Base-by-base conservation (phyloP, 768 basidiomycete species). In the Suillus placidus region DNA sequence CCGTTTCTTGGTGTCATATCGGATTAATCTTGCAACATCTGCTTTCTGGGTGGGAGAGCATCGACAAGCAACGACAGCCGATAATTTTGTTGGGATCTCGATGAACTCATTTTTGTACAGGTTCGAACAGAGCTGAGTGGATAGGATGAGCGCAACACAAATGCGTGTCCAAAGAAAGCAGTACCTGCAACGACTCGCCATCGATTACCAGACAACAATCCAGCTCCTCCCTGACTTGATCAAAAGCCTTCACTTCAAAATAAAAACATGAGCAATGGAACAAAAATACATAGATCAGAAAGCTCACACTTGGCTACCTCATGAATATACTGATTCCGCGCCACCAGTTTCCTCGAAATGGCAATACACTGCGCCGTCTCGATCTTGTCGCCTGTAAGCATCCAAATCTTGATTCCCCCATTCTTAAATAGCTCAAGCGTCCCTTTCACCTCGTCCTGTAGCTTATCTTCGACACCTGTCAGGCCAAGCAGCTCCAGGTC, bases 21-120 rank as follows among this genome's bases (percentile, higher is more conserved):
- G 90, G 67, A 99, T 99, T 42, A 99, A 81, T 5, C 94, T 87
- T 0, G 97, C 97, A 5, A 99, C 94, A 73, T 99, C 97, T 12
- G 97, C 97, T 77, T 99, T 99, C 79, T 99, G 97, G 0, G 97
- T 99, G 0, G 97, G 97, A 3, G 97, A 98, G 77, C 97, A 99
- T 20, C 97, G 92, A 72, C 97, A 99, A 0, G 96, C 97, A 8
- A 98, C 96, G 3, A 99, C 97, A 1, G 95, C 93, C 0, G 96
- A 94, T 0, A 99, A 83, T 75, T 98, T 96, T 2, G 96, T 99
- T 0, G 97, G 89, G 63, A 99, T 94, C 76, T 95, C 93, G 68
- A 99, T 92, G 73, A 99, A 99, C 74, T 98, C 95, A 67, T 90
- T 90, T 74, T 91, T 88, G 87, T 97, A 97, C 51, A 92, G 80